Percentiles rank a stretch among this genome's conserved stretches.
phyloP scores from a whole-genome alignment of 2,329 filamentous ascomycete species.

The Plenodomus tracheiphilus region DNA sequence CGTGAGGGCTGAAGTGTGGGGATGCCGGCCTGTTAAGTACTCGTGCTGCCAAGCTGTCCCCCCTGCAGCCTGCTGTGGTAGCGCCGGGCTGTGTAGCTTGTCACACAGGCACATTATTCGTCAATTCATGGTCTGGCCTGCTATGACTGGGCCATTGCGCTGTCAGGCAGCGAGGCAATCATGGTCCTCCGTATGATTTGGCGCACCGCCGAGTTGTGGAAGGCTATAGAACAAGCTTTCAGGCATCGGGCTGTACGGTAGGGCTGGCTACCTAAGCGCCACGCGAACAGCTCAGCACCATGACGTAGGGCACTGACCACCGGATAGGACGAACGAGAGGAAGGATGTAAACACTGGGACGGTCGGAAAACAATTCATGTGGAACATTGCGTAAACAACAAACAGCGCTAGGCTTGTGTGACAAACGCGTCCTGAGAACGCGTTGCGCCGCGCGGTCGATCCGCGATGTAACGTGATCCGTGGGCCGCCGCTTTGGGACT shows the following conservation, averaged over 20 bases:
- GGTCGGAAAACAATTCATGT: no score
- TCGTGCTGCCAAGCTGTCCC: conserved; percentile 31
- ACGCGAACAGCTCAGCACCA: conserved; percentile 15
- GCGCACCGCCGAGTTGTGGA: conserved; percentile 12
- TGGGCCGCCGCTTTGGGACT: neutral
- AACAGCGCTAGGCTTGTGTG: neutral
- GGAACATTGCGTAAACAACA: no score
- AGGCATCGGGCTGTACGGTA: neutral
- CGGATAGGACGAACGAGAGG: no score
- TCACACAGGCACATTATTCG: conserved; percentile 27
- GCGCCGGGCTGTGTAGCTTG: conserved; percentile 35
- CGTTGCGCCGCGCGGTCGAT: no score
- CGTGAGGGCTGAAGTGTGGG: conserved; percentile 38
- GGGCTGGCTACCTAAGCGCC: conserved; percentile 11
- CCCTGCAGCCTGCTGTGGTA: conserved; percentile 32
- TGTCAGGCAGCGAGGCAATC: conserved; percentile 28
- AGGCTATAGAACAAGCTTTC: conserved; percentile 17
- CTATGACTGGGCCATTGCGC: conserved; percentile 16
- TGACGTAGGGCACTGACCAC: conserved; percentile 9
- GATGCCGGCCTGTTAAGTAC: conserved; percentile 37
- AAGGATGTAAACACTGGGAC: no score
- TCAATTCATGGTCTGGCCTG: conserved; percentile 20
- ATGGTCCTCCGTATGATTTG: conserved; percentile 22
- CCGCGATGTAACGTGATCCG: neutral
- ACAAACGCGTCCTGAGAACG: neutral